Conservation (phyloP, 1,139 yeast species). For the Martiniozyma asiatica region DNA sequence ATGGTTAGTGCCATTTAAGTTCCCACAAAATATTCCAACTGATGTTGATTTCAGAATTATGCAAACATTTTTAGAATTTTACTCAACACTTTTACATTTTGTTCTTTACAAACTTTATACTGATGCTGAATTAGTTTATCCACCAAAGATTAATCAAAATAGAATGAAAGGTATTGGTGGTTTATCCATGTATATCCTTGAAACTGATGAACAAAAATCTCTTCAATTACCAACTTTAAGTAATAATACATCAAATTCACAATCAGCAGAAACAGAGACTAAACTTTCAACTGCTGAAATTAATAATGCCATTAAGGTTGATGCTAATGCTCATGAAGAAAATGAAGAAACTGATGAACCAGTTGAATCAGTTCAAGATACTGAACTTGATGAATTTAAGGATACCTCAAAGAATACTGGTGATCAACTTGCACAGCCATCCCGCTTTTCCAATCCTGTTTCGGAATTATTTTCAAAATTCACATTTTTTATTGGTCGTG, state of each 20-base stretch:
- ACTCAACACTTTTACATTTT: constrained; percentile 83
- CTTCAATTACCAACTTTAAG: constrained; percentile 37
- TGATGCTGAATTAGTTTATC: constrained; percentile 77
- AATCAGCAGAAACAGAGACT: constrained; percentile 12
- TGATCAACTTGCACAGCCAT: constrained; percentile 74
- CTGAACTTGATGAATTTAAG: constrained; percentile 61
- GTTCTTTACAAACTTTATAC: constrained; percentile 75
- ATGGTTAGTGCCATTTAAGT: constrained; percentile 96
- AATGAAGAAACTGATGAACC: constrained; percentile 30
- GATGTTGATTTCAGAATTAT: constrained; percentile 95
- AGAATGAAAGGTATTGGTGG: constrained; percentile 86
- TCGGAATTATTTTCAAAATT: constrained; percentile 61
- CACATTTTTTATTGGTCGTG: constrained; percentile 84
- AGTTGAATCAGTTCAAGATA: constrained; percentile 31
- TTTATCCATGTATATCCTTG: constrained; percentile 67
- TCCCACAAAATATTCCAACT: constrained; percentile 87
- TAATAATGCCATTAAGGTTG: constrained; percentile 40
- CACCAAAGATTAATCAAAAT: constrained; percentile 69
- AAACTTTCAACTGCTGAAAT: constrained; percentile 34
- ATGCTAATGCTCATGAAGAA: constrained; percentile 24
- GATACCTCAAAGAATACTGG: constrained; percentile 48
- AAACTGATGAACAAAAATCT: constrained; percentile 32
- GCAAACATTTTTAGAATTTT: constrained; percentile 93
- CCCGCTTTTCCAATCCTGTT: constrained; percentile 42
- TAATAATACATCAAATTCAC: constrained; percentile 3